These are phyloP conservation scores for Podospora sp. DNA, from an alignment of 495 filamentous ascomycete species.

Conservation along the genomic window DNA sequence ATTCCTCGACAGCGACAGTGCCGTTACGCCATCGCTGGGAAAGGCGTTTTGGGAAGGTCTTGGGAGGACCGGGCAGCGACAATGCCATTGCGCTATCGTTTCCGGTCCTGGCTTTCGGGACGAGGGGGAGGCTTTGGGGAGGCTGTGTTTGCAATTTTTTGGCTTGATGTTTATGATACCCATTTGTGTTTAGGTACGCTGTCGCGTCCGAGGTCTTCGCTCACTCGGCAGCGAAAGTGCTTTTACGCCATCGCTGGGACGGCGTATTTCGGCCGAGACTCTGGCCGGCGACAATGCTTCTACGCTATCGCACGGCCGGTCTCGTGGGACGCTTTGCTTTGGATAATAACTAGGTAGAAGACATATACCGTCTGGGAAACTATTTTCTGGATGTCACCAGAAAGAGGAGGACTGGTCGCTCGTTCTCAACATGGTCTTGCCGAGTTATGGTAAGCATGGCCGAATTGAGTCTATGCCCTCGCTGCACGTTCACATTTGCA, in stretches of 20 bases:
- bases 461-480: constrained; percentile 9
- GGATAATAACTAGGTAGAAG: constrained; percentile 8
- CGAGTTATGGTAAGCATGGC: not conserved
- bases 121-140: constrained; percentile 7
- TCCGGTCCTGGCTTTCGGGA: constrained; percentile 1
- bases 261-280: constrained; percentile 54
- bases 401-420: constrained; percentile 21
- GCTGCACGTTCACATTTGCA: not conserved
- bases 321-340: constrained; percentile 51
- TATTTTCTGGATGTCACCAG: constrained; percentile 4
- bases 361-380: not conserved
- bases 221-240: constrained; percentile 60
- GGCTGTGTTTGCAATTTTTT: constrained; percentile 19
- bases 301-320: constrained; percentile 56
- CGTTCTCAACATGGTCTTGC: constrained; percentile 8
- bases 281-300: constrained; percentile 54
- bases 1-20: constrained; percentile 45
- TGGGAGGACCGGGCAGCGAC: constrained; percentile 32
- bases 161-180: constrained; percentile 54
- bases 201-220: constrained; percentile 35
- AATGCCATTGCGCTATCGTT: constrained; percentile 51
- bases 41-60: constrained; percentile 31
- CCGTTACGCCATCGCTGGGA: constrained; percentile 47
- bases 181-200: constrained; percentile 58
- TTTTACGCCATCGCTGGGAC: constrained; percentile 62